Evolutionary conservation across 805 yeast genomes (phyloP).

Genomic region (Candida golubevii): DNA sequence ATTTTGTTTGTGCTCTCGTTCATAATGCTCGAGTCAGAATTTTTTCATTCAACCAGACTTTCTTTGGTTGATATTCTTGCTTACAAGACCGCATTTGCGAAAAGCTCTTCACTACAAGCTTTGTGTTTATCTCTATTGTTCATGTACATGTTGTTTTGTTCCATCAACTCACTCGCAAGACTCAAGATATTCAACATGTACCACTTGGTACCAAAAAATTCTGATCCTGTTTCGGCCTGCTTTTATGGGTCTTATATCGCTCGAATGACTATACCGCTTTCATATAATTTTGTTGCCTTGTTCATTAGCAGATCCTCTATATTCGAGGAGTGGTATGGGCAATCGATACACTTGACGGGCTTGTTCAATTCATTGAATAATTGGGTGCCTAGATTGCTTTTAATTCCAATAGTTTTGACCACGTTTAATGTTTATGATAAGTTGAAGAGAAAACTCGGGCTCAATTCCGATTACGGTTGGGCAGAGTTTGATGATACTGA

Average conservation of each 20-base stretch:
- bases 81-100: conserved; percentile 24
- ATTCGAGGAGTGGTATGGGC: conserved; percentile 72
- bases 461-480: conserved; percentile 39
- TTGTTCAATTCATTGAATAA: conserved; percentile 68
- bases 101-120: conserved; percentile 25
- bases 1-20: conserved; percentile 44
- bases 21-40: conserved; percentile 65
- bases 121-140: conserved; percentile 40
- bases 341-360: conserved; percentile 70
- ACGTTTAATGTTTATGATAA: conserved; percentile 64
- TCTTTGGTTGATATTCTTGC: conserved; percentile 57
- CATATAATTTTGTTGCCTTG: conserved; percentile 72
- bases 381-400: conserved; percentile 68
- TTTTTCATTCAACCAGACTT: conserved; percentile 61
- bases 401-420: conserved; percentile 67
- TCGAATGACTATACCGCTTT: conserved; percentile 75
- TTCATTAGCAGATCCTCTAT: conserved; percentile 47
- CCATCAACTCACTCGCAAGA: conserved; percentile 62
- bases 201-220: conserved; percentile 64
- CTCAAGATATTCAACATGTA: conserved; percentile 71
- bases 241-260: conserved; percentile 80
- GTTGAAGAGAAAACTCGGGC: conserved; percentile 40
- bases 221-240: conserved; percentile 70
- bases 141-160: conserved; percentile 64
- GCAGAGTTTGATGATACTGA: conserved; percentile 34